phyloP scores from a whole-genome alignment of 768 basidiomycete genomes.

The Mycena belliarum region DNA sequence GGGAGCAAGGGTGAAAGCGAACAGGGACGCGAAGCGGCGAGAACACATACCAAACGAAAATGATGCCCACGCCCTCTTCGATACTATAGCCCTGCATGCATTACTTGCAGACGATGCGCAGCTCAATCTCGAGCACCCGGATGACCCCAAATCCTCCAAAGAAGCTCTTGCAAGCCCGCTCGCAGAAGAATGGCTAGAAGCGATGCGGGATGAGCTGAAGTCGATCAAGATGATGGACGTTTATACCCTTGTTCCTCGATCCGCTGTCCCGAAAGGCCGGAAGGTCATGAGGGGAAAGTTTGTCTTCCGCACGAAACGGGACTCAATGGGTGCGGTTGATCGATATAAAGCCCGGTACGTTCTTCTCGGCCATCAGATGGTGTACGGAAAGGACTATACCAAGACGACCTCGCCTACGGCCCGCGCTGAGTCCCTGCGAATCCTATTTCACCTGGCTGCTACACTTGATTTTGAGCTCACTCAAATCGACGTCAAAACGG shows the following conservation, averaged over 20 bases:
- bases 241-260: constrained; percentile 28
- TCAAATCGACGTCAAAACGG: constrained; percentile 43
- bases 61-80: background rate
- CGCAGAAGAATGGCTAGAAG: background rate
- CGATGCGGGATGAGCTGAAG: background rate
- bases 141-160: background rate
- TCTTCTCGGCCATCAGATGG: constrained; percentile 42
- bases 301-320: constrained; percentile 33
- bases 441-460: constrained; percentile 38
- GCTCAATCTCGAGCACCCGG: background rate
- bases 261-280: constrained; percentile 12
- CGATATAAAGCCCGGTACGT: constrained; percentile 42
- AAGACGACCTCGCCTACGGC: no score
- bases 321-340: constrained; percentile 29
- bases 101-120: background rate
- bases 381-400: constrained; percentile 42
- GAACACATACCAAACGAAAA: background rate
- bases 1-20: background rate
- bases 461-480: constrained; percentile 34
- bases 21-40: background rate
- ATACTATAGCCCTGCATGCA: background rate
- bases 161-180: background rate
- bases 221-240: constrained; percentile 12
- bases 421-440: constrained; percentile 40
- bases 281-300: constrained; percentile 34